Conservation (phyloP, 768 basidiomycete genomes). For the Steccherinum ochraceum region DNA sequence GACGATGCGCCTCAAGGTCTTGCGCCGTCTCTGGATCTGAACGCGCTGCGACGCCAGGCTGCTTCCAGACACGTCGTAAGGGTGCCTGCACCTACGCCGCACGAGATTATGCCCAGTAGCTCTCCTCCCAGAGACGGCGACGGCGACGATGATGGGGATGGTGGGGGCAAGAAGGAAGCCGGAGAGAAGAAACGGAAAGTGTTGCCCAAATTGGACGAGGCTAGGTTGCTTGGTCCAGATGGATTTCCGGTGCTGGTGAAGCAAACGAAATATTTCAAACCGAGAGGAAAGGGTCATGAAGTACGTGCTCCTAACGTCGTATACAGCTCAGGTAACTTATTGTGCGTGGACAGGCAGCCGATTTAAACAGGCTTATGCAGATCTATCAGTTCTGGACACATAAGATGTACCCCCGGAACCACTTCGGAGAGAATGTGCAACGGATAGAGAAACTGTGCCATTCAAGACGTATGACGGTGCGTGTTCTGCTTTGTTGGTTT, state of each 20-base stretch:
- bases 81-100: constrained; percentile 30
- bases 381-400: constrained; percentile 96
- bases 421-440: constrained; percentile 80
- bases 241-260: constrained; percentile 81
- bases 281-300: constrained; percentile 90
- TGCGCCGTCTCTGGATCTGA: constrained; percentile 46
- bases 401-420: constrained; percentile 81
- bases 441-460: constrained; percentile 87
- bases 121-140: constrained; percentile 37
- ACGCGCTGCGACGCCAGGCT: constrained; percentile 47
- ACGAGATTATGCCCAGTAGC: constrained; percentile 42
- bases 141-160: constrained; percentile 21
- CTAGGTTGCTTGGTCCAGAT: constrained; percentile 57
- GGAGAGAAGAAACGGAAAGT: constrained; percentile 36
- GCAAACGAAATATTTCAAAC: constrained; percentile 69
- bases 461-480: constrained; percentile 78
- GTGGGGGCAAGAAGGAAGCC: constrained; percentile 21
- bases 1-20: constrained; percentile 34
- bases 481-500: too few relatives aligned
- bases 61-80: constrained; percentile 37
- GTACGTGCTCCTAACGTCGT: constrained; percentile 30
- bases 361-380: constrained; percentile 74
- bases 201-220: constrained; percentile 65
- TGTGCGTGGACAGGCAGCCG: constrained; percentile 48
- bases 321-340: not conserved